Conservation (phyloP, 306 rosid genomes). For the Malus sylvestris region DNA sequence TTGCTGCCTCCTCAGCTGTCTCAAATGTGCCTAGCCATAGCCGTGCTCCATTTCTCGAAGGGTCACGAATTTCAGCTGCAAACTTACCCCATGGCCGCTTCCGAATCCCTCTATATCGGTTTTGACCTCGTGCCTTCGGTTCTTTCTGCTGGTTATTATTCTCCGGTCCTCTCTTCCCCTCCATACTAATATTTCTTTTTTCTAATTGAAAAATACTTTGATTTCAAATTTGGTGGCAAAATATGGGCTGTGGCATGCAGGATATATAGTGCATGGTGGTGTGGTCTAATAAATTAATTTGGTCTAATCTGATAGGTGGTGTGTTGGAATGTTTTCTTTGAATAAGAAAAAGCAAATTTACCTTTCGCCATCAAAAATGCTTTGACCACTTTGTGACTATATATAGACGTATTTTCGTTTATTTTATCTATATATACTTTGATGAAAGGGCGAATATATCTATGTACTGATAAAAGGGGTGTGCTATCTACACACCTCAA, state of each 20-base stretch:
- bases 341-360: not conserved
- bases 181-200: slow-evolving; percentile 25
- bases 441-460: no score
- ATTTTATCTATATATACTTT: no score
- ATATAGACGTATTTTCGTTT: no score
- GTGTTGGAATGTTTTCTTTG: not conserved
- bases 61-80: slow-evolving; percentile 95
- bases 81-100: slow-evolving; percentile 90
- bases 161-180: slow-evolving; percentile 11
- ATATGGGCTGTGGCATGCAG: not conserved
- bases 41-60: slow-evolving; percentile 71
- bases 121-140: slow-evolving; percentile 17
- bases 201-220: not conserved
- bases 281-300: not conserved
- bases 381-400: no score
- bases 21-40: slow-evolving; percentile 84
- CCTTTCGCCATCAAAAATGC: no score
- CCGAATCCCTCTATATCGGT: slow-evolving; percentile 65
- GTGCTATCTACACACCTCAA: no score
- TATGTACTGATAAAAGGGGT: no score
- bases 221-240: slow-evolving; percentile 11
- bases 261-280: not conserved
- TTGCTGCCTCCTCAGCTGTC: slow-evolving; percentile 77
- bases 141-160: not conserved
- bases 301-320: slow-evolving; percentile 16